These are phyloP conservation scores for Metarhizium anisopliae DNA, from an alignment of 2,329 filamentous ascomycete genomes.

Conservation along the genomic window DNA sequence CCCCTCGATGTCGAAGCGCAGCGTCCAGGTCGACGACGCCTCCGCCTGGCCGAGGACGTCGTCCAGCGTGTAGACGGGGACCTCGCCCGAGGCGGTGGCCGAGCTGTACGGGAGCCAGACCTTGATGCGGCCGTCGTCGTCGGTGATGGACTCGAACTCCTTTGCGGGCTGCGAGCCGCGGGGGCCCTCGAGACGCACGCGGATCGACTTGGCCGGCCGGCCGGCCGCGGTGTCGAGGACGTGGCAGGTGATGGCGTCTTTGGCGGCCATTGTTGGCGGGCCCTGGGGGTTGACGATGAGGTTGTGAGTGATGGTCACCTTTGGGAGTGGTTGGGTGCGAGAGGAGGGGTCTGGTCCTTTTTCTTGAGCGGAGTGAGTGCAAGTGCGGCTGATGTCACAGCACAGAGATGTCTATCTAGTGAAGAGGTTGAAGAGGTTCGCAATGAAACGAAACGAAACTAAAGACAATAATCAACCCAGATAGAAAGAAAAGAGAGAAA, in stretches of 20 bases:
- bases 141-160: slow-evolving; percentile 58
- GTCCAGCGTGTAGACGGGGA: slow-evolving; percentile 48
- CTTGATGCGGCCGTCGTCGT: slow-evolving; percentile 66
- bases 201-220: slow-evolving; percentile 56
- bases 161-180: slow-evolving; percentile 25
- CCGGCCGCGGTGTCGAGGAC: slow-evolving; percentile 75
- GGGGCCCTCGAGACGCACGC: slow-evolving; percentile 49
- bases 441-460: not conserved
- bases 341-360: too few relatives aligned
- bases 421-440: too few relatives aligned
- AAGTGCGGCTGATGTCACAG: too few relatives aligned
- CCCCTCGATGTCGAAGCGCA: slow-evolving; percentile 62
- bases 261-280: slow-evolving; percentile 16
- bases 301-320: too few relatives aligned
- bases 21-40: slow-evolving; percentile 50
- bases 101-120: slow-evolving; percentile 55
- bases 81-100: slow-evolving; percentile 41
- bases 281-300: too few relatives aligned
- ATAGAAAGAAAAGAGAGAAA: not conserved
- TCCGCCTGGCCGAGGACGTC: slow-evolving; percentile 40
- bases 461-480: too few relatives aligned
- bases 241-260: slow-evolving; percentile 74
- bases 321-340: too few relatives aligned
- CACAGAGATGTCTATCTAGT: too few relatives aligned
- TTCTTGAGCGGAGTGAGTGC: too few relatives aligned